Evolutionary conservation across 2,329 filamentous ascomycete species (phyloP).

Genomic region (Colletotrichum tropicale): DNA sequence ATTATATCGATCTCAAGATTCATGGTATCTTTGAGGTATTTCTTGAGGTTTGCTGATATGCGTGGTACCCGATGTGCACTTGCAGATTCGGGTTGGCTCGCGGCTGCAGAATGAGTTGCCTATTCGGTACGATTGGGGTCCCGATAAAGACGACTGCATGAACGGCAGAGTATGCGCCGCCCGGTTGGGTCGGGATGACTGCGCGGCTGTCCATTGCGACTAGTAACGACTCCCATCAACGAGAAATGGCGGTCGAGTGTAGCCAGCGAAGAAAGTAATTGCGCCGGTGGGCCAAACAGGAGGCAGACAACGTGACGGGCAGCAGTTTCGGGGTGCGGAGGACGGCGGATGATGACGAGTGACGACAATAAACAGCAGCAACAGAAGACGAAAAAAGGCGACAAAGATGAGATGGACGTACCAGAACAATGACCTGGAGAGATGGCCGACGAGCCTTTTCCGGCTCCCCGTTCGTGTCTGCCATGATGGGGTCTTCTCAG

Average conservation of each 20-base stretch:
- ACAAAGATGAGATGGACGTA: constrained; percentile 48
- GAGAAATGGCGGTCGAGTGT: neutral
- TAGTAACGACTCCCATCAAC: neutral
- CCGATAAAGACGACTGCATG: constrained; percentile 12
- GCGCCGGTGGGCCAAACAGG: neutral
- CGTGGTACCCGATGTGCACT: neutral
- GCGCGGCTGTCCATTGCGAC: neutral
- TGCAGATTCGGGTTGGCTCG: neutral
- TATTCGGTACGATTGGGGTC: neutral
- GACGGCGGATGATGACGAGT: neutral
- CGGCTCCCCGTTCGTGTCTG: constrained; percentile 10
- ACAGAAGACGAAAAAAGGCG: neutral
- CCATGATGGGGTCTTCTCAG: neutral
- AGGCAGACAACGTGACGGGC: neutral
- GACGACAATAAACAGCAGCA: neutral
- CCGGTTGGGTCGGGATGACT: neutral
- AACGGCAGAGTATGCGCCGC: neutral
- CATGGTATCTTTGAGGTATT: neutral
- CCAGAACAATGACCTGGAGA: constrained; percentile 77
- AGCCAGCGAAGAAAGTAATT: constrained; percentile 16
- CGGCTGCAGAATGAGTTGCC: neutral
- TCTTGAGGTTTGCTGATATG: neutral
- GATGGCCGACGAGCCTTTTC: constrained; percentile 42
- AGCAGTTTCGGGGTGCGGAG: neutral
- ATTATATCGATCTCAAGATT: neutral